Base-by-base conservation (phyloP, 768 basidiomycete species). In the Piloderma croceum region DNA sequence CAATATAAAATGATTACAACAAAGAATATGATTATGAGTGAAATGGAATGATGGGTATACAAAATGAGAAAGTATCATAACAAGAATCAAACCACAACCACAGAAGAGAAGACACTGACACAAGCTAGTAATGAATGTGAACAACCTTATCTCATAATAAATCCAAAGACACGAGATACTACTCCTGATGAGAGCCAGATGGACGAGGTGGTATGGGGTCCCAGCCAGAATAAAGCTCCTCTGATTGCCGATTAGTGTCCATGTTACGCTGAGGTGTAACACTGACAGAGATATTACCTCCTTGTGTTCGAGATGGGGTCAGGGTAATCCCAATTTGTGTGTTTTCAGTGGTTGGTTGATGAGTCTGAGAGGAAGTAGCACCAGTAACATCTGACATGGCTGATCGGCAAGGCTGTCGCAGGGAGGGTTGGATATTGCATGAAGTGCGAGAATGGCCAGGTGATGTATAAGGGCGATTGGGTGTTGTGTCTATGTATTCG, bases 341-440 rank as follows among this genome's bases (percentile, higher is more conserved):
- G 44, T 18, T 22, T 34, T 31, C 23, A 6, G 36, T 24, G 33
- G 21, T 17, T 36, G 35, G 18, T n/a, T 25, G n/a, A 7, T 21
- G 22, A 32, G 9, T 23, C 19, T 24, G n/a, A 39, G 2, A 17
- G 39, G 24, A 12, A 24, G 34, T 9, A n/a, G 46, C 20, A 18
- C 24, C 13, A 13, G 12, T 18, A 39, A 15, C 11, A 13, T 15
- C 12, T 11, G 17, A n/a, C 24, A 29, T 23, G 22, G 23, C 9
- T 34, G 31, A 5, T 35, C 5, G 9, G 47, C 32, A 31, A 38
- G 34, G 40, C 35, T 32, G 29, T 23, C 19, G 34, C 18, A 22
- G 39, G 33, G 31, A 19, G 3, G 6, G 15, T 18, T 10, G 29
- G 39, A 18, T 31, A 4, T 23, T 24, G 18, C 6, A 36, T 15